Evolutionary conservation across 2,329 filamentous ascomycete species (phyloP), one percentile per base, ranked within the genome.

Genomic region (Mycosphaerella sp.): DNA sequence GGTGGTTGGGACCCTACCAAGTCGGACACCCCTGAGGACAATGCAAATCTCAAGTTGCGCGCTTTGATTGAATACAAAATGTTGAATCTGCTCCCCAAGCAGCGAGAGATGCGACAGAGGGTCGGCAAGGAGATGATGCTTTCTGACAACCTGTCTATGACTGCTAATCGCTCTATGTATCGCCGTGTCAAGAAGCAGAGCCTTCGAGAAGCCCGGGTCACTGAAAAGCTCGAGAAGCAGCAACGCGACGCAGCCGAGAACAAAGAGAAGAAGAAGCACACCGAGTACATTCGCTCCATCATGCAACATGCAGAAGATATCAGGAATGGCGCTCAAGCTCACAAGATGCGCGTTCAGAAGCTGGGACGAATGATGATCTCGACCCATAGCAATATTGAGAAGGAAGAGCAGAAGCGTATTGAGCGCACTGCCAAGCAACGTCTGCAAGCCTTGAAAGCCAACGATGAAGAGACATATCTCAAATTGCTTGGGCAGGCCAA

Each of bases 381-480:
- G 51, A 90, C 95, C 55, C 93, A 98, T 70, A 87, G 90, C 71
- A 88, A 91, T 68, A 97, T 98, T 68, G 93, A 98, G 70, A 95
- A 95, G 74, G 93, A 98, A 76, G 93, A 98, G 73, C 91, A 97
- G 79, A 97, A 95, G 76, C 87, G 93, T 57, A 87, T 98, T 60
- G 93, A 98, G 75, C 82, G 93, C 58, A 98, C 91, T 8, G 93
- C 93, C 58, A 98, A 98, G 78, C 93, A 98, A 72, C 93, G 93
- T 96, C 84, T 98, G 59, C 91, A 97, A 71, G 93, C 93, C 55
- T 79, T 98, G 69, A 97, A 96, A 75, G 91, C 93, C 64, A 95
- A 98, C 82, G 93, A 98, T 70, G 93, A 98, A 75, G 93, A 97
- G 73, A 95, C 93, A 0, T 98, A 98, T 69, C 81, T 98, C 72